These are phyloP conservation scores for Veloboletus limbatus DNA, from an alignment of 1,284 basidiomycete genomes.

Conservation along the genomic window DNA sequence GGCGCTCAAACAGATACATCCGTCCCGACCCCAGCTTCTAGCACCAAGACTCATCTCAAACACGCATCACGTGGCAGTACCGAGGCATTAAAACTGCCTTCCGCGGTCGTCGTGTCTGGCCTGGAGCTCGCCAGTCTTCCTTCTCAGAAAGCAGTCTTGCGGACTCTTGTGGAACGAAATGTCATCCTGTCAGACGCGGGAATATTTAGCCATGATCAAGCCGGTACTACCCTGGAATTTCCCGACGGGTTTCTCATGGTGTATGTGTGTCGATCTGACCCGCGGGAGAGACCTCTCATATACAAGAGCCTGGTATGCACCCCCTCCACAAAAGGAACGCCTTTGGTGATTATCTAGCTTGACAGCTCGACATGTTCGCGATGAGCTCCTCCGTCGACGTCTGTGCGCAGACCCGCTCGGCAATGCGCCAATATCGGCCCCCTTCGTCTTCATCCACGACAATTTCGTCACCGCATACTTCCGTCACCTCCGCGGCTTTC, in stretches of 20 bases:
- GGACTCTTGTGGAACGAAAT: conserved; percentile 50
- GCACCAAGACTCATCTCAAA: conserved; percentile 18
- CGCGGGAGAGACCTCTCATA: conserved; percentile 60
- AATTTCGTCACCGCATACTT: conserved; percentile 25
- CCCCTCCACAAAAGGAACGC: neutral
- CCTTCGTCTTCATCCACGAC: conserved; percentile 25
- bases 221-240: conserved; percentile 46
- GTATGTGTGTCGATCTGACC: conserved; percentile 65
- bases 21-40: conserved; percentile 25
- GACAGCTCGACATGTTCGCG: conserved; percentile 72
- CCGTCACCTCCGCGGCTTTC: conserved; percentile 26
- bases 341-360: neutral
- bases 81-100: conserved; percentile 43
- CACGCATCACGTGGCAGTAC: conserved; percentile 16
- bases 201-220: conserved; percentile 34
- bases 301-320: conserved; percentile 58
- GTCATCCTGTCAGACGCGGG: conserved; percentile 46
- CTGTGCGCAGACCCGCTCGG: conserved; percentile 36
- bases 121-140: conserved; percentile 56
- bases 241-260: conserved; percentile 70
- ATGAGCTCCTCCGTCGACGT: conserved; percentile 64
- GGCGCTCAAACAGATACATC: conserved; percentile 17
- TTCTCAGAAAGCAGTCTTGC: conserved; percentile 59
- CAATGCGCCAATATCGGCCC: conserved; percentile 38
- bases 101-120: conserved; percentile 65